Percentiles rank a stretch among this genome's conserved stretches.
Evolutionary conservation across 179 eudicot genomes (phyloP).

Genomic region (Amaranthus tricolor): DNA sequence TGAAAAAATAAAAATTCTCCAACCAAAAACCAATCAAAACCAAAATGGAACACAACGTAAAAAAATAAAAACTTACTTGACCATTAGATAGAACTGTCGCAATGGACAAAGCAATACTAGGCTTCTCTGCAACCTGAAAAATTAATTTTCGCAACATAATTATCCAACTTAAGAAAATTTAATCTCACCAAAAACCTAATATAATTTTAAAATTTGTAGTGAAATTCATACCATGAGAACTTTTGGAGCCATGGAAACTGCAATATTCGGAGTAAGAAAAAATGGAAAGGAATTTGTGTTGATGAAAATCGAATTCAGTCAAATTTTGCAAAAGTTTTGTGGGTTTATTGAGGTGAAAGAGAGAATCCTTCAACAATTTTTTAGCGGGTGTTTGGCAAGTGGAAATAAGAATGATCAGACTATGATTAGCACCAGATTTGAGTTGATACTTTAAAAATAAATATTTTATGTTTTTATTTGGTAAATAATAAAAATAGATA

Average conservation of each 20-base stretch:
- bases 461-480: too few relatives aligned
- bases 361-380: neutral
- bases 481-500: too few relatives aligned
- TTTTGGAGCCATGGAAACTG: slow-evolving; percentile 35
- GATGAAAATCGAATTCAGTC: neutral
- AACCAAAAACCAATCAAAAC: neutral
- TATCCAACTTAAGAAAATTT: neutral
- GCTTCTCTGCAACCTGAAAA: slow-evolving; percentile 88
- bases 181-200: neutral
- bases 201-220: neutral
- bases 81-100: slow-evolving; percentile 77
- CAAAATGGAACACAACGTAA: neutral
- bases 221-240: slow-evolving; percentile 39
- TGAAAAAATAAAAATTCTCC: neutral
- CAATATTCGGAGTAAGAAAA: neutral
- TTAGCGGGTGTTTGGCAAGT: too few relatives aligned
- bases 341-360: neutral
- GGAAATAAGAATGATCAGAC: too few relatives aligned
- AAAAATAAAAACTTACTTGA: slow-evolving; percentile 41
- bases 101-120: slow-evolving; percentile 82
- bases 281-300: neutral
- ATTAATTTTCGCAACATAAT: neutral
- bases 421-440: too few relatives aligned
- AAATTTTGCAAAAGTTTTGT: neutral
- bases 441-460: too few relatives aligned